Base-by-base conservation (phyloP, 768 basidiomycete species). In the Mycena crocata region DNA sequence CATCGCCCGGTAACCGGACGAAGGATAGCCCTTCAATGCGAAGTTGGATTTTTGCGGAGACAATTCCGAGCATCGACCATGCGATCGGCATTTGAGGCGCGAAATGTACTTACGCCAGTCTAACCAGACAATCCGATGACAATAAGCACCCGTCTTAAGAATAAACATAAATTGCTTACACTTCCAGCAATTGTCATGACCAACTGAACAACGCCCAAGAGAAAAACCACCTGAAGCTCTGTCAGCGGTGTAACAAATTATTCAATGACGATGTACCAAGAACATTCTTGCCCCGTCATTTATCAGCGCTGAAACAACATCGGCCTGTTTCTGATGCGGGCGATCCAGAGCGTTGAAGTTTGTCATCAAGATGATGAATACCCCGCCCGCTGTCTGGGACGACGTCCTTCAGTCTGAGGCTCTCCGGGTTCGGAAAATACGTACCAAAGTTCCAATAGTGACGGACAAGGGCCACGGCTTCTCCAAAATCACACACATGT, bases 311-410 rank as follows among this genome's bases (percentile, higher is more conserved):
- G 51, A 37, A 8, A 54, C 24, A 19, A 54, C 34, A 24, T 54
- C 51, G 8, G 51, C 51, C 35, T 54, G 51, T 21, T 39, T 54
- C 19, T 37, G 21, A 54, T 54, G 35, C 35, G 51, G 51, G 15
- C 35, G 21, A 34, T 54, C 51, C 23, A 37, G 34, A 9, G 51
- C 51, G 21, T 54, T 54, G 51, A 34, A 50, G 31, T 32, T 19
- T 7, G 49, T 50, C 49, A 50, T 31, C 17, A 50, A 5, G 31
- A 50, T 32, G 13, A 50, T 8, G 49, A 50, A 50, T 6, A 50
- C 30, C 19, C 34, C 31, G 13, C 31, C 19, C 1, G 14, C 19
- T 8, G 49, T 21, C 49, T 50, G 21, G 28, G 34, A n/a, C 5
- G 31, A 30, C 13, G n/a, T 31, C 23, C 10, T 5, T 21, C 15